A percentile compares a stretch with the other conserved stretches of the same genome.
Conservation (phyloP, 2,329 filamentous ascomycete species). For the Aspergillus chevalieri region DNA sequence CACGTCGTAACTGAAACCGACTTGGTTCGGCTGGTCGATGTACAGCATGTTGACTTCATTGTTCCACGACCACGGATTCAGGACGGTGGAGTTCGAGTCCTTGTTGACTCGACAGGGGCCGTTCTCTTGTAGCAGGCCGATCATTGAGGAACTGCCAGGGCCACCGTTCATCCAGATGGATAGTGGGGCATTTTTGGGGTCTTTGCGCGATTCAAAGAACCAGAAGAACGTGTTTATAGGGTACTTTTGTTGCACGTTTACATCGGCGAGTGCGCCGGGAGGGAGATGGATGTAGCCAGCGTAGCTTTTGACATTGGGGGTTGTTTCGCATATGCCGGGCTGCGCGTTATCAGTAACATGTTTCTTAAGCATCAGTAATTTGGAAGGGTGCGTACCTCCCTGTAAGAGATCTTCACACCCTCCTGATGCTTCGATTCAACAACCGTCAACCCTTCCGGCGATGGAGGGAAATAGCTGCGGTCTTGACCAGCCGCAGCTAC, state of each 20-base stretch:
- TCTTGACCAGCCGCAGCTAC: slow-evolving; percentile 13
- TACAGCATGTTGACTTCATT: slow-evolving; percentile 63
- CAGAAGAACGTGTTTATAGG: slow-evolving; percentile 61
- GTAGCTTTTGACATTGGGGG: slow-evolving; percentile 51
- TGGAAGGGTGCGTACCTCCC: slow-evolving; percentile 32
- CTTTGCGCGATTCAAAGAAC: slow-evolving; percentile 55
- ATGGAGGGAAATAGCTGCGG: slow-evolving; percentile 39
- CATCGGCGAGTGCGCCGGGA: slow-evolving; percentile 36
- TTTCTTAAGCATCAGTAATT: no score
- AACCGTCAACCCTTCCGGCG: slow-evolving; percentile 35
- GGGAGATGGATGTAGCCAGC: slow-evolving; percentile 56
- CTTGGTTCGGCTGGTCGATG: slow-evolving; percentile 60
- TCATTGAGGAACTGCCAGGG: slow-evolving; percentile 54
- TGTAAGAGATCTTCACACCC: slow-evolving; percentile 42
- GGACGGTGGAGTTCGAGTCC: slow-evolving; percentile 45
- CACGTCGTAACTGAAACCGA: slow-evolving; percentile 53
- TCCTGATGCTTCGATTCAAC: slow-evolving; percentile 39
- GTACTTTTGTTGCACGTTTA: slow-evolving; percentile 45
- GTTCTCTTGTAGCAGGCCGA: slow-evolving; percentile 49
- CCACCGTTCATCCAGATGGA: slow-evolving; percentile 60
- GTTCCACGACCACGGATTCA: slow-evolving; percentile 59
- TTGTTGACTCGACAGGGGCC: slow-evolving; percentile 49
- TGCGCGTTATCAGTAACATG: slow-evolving; percentile 9
- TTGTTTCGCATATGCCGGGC: slow-evolving; percentile 52
- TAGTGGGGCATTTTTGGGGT: slow-evolving; percentile 50